Evolutionary conservation across 2,329 filamentous ascomycete species (phyloP).

Genomic region (Xylaria sp.): DNA sequence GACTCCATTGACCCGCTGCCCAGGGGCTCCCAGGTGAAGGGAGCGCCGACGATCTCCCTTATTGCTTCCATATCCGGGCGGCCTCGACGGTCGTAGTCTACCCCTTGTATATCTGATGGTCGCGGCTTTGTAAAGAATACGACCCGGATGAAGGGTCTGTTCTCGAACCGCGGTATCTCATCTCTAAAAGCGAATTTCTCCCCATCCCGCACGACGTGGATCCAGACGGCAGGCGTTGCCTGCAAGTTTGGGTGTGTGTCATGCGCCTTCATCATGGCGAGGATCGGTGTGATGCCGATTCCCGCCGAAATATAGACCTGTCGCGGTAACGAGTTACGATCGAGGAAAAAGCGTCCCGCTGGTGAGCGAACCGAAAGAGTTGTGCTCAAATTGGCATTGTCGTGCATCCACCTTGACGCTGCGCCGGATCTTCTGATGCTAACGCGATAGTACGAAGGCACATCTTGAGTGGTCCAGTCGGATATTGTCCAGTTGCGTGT

Average conservation of each 20-base stretch:
- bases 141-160: slow-evolving; percentile 29
- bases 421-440: slow-evolving; percentile 39
- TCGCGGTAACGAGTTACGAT: slow-evolving; percentile 35
- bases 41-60: slow-evolving; percentile 28
- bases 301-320: slow-evolving; percentile 44
- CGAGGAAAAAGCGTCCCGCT: slow-evolving; percentile 42
- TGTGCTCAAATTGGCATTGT: slow-evolving; percentile 33
- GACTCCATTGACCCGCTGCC: slow-evolving; percentile 30
- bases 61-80: slow-evolving; percentile 36
- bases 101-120: slow-evolving; percentile 30
- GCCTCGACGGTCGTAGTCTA: slow-evolving; percentile 37
- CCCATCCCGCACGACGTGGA: slow-evolving; percentile 39
- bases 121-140: slow-evolving; percentile 41
- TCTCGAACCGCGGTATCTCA: slow-evolving; percentile 32
- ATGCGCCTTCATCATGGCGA: slow-evolving; percentile 45
- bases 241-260: slow-evolving; percentile 38
- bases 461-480: slow-evolving; percentile 37
- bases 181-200: slow-evolving; percentile 31
- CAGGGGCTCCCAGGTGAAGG: slow-evolving; percentile 38
- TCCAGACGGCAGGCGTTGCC: slow-evolving; percentile 38
- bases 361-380: slow-evolving; percentile 39
- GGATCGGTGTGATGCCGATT: slow-evolving; percentile 44
- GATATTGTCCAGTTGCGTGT: slow-evolving; percentile 44
- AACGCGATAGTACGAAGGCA: slow-evolving; percentile 41
- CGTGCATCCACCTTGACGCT: slow-evolving; percentile 44